Evolutionary conservation across 805 yeast species (phyloP).

Genomic region (Teunomyces funiuensis): DNA sequence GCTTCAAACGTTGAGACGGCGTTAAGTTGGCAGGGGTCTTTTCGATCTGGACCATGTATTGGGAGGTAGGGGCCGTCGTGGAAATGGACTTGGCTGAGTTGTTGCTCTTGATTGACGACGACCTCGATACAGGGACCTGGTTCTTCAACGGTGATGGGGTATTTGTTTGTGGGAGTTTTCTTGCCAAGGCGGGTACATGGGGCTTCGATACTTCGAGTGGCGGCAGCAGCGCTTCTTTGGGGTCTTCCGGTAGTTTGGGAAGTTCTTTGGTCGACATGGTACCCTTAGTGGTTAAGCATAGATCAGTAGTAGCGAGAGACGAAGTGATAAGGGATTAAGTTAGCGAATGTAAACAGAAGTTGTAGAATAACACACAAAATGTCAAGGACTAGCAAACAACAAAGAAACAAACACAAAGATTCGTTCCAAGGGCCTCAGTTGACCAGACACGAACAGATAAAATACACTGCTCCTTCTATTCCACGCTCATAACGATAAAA

Average conservation of each 20-base stretch:
- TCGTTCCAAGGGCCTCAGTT: no score
- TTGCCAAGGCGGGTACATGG: not conserved
- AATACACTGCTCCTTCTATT: not conserved
- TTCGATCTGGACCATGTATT: slow-evolving; percentile 21
- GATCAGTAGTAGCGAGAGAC: not conserved
- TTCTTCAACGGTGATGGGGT: slow-evolving; percentile 17
- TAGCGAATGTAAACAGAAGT: not conserved
- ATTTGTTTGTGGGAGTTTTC: not conserved
- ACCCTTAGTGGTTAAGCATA: not conserved
- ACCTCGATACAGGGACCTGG: slow-evolving; percentile 15
- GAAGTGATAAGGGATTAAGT: not conserved
- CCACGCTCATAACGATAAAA: not conserved
- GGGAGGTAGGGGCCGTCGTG: slow-evolving; percentile 5
- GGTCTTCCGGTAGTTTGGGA: slow-evolving; percentile 3
- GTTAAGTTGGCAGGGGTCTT: slow-evolving; percentile 27
- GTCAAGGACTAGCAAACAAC: no score
- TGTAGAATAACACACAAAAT: no score
- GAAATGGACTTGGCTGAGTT: slow-evolving; percentile 6
- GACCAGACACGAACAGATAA: not conserved
- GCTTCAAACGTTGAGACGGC: slow-evolving; percentile 29
- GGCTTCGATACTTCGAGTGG: not conserved
- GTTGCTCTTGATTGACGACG: slow-evolving; percentile 18
- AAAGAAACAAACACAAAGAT: no score
- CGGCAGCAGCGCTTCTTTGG: not conserved
- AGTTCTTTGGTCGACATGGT: slow-evolving; percentile 7